Base-by-base conservation (phyloP, 192 early-diverging fungal genomes). In the Fimicolochytrium jonesii region DNA sequence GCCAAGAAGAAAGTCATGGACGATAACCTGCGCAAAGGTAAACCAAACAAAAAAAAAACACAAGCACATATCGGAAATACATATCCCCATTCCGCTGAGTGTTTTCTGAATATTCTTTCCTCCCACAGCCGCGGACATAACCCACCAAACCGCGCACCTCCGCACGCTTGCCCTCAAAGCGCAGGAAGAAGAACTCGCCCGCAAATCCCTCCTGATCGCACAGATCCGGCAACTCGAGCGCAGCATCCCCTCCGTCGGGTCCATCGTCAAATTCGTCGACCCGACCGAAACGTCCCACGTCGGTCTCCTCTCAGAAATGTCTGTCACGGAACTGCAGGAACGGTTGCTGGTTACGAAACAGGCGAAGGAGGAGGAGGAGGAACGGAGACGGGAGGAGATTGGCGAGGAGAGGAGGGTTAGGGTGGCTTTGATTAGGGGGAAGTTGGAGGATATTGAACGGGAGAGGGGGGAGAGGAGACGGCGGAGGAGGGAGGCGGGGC, bases 221-320 rank as follows among this genome's bases (percentile, higher is more conserved):
- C 77, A 83, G 64, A 83, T 83, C 50, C 55, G 81, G 34, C 44
- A 74, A 30, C 54, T 83, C 4, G 81, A 83, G 60, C 67, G 64
- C 49, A 55, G 72, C 28, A 61, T 77, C 2, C 67, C 71, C 2
- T 52, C 72, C 11, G 71, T 76, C 2, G 71, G 74, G 13, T 45
- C 65, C 18, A 23, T 66, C 0, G 50, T 70, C 0, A 83, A 80
- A 42, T 35, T 36, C 22, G 59, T 80, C 17, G 81, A 83, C 59
- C 54, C 71, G 9, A 75, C 81, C 2, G 74, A 77, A 51, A 72
- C 75, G 1, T 64, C 75, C 1, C 66, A 70, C 13, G 33, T 77
- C 15, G 81, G 81, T 1, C 46, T 83, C 26, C 46, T 83, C 2
- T 72, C 71, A 2, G 81, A 83, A 66, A 83, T 83, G 81, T 83